Conservation (phyloP, 805 yeast species). For the Candida pini region DNA sequence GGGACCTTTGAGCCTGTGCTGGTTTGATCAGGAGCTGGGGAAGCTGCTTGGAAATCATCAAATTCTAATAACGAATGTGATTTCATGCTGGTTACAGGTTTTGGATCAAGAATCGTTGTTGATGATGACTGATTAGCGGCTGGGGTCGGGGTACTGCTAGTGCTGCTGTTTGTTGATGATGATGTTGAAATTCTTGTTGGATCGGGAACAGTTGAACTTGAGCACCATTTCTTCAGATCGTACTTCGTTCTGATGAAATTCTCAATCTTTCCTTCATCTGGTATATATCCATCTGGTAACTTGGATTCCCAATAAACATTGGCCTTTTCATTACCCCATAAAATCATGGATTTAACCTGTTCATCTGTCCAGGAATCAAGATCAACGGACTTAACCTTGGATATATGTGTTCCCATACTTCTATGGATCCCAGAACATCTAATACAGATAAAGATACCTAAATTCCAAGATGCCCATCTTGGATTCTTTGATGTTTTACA, state of each 20-base stretch:
- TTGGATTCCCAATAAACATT: conserved; percentile 81
- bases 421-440: conserved; percentile 95
- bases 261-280: conserved; percentile 79
- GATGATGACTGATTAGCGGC: background rate
- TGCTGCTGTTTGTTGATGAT: background rate
- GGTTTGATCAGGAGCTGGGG: background rate
- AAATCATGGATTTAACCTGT: conserved; percentile 73
- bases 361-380: conserved; percentile 96
- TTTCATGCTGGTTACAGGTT: background rate
- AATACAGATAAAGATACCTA: conserved; percentile 90
- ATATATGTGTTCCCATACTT: conserved; percentile 91
- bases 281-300: conserved; percentile 63
- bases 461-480: conserved; percentile 96
- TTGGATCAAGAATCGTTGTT: background rate
- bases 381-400: conserved; percentile 89
- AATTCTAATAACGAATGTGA: background rate
- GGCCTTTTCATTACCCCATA: conserved; percentile 81
- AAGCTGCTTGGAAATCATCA: too few species aligned
- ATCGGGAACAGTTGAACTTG: conserved; percentile 50
- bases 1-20: too few species aligned
- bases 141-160: background rate
- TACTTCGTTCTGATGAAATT: conserved; percentile 90
- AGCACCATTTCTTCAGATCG: conserved; percentile 83
- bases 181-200: conserved; percentile 20
- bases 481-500: conserved; percentile 89